Percentiles rank a stretch among this genome's conserved stretches.
phyloP scores from a whole-genome alignment of 139 green algal genomes.

The Zygnema circumcarinatum region DNA sequence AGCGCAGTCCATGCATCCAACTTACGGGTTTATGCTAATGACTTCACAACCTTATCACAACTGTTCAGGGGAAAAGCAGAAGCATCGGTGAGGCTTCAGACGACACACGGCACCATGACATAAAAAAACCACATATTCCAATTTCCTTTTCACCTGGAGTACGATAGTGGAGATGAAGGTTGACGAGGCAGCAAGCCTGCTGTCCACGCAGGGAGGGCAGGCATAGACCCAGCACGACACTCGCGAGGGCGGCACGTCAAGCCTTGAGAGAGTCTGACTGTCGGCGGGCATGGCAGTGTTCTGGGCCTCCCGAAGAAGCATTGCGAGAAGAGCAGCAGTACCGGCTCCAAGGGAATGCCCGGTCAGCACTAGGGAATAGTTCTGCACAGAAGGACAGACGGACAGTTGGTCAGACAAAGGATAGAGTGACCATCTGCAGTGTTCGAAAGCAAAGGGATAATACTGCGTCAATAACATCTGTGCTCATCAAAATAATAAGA shows the following conservation, averaged over 20 bases:
- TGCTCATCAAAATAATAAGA: background rate
- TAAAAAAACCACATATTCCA: too few relatives aligned
- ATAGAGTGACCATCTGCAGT: background rate
- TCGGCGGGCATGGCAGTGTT: background rate
- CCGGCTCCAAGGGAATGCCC: conserved; percentile 46
- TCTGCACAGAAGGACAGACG: background rate
- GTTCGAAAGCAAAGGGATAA: background rate
- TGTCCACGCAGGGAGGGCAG: conserved; percentile 29
- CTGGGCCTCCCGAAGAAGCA: conserved; percentile 14
- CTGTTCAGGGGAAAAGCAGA: too few relatives aligned
- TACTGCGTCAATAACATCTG: background rate
- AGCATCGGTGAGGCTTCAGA: too few relatives aligned
- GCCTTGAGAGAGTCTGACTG: background rate
- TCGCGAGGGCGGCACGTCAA: background rate
- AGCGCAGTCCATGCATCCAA: too few relatives aligned
- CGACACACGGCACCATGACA: too few relatives aligned
- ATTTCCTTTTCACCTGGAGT: conserved; percentile 28
- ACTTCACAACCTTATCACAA: too few relatives aligned
- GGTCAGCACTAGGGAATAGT: conserved; percentile 29
- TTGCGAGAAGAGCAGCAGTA: conserved; percentile 38
- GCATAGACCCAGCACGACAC: conserved; percentile 36
- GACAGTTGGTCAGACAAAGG: background rate
- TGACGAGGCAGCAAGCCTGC: conserved; percentile 15
- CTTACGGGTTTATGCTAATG: too few relatives aligned
- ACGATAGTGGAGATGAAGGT: conserved; percentile 41